phyloP scores from a whole-genome alignment of 192 early-diverging fungal genomes.

The Backusella tuberculispora region DNA sequence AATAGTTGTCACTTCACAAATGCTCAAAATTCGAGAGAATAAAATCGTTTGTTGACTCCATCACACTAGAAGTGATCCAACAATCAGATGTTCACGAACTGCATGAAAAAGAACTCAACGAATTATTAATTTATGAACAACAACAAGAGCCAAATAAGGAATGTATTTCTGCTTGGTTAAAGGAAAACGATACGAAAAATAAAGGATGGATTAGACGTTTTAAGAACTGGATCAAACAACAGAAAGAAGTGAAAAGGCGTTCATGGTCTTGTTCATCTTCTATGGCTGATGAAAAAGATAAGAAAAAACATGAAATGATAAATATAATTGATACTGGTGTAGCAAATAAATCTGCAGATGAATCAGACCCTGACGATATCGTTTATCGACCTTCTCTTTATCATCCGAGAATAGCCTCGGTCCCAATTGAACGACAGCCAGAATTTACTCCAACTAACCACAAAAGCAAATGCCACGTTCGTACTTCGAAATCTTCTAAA shows the following conservation, averaged over 20 bases:
- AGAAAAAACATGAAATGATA: neutral
- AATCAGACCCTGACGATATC: neutral
- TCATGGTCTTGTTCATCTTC: neutral
- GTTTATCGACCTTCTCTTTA: neutral
- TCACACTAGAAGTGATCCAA: neutral
- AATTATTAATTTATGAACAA: neutral
- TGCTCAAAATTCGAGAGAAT: neutral
- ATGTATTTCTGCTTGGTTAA: neutral
- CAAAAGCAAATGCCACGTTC: neutral
- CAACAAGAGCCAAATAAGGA: neutral
- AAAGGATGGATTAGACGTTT: neutral
- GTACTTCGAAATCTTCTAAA: slow-evolving; percentile 4
- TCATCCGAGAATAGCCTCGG: neutral
- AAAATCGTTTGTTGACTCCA: neutral
- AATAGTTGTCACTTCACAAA: neutral
- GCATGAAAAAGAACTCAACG: neutral
- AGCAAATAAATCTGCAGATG: neutral
- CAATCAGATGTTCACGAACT: neutral
- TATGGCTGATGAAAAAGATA: neutral
- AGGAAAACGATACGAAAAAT: neutral
- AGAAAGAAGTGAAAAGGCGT: neutral
- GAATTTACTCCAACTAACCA: neutral
- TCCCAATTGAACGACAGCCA: slow-evolving; percentile 10
- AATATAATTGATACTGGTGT: neutral
- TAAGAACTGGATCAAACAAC: neutral